phyloP scores from a whole-genome alignment of 257 asterid genomes.

The Eustoma russellianum region DNA sequence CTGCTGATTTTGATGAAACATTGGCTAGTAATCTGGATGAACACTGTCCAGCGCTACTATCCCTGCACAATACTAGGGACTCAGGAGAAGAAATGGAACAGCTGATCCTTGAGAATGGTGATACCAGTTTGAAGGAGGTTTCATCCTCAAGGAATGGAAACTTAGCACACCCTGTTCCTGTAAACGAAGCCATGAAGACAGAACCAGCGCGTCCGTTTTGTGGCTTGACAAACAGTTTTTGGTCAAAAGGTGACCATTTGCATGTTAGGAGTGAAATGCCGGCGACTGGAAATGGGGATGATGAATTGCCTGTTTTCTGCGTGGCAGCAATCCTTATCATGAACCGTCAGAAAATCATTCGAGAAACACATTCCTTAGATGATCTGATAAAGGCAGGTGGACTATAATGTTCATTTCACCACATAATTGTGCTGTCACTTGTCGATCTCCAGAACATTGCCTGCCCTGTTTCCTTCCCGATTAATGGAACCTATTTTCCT shows the following conservation, averaged over 20 bases:
- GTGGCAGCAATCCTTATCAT: slow-evolving; percentile 92
- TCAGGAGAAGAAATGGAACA: slow-evolving; percentile 46
- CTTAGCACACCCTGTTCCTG: slow-evolving; percentile 38
- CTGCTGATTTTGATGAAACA: slow-evolving; percentile 86
- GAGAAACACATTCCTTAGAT: slow-evolving; percentile 76
- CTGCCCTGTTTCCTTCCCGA: background rate
- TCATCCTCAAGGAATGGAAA: slow-evolving; percentile 39
- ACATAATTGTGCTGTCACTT: slow-evolving; percentile 1
- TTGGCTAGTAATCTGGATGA: slow-evolving; percentile 54
- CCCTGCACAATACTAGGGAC: slow-evolving; percentile 51
- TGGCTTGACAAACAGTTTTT: slow-evolving; percentile 76
- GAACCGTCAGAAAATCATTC: slow-evolving; percentile 80
- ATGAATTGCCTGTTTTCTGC: slow-evolving; percentile 87
- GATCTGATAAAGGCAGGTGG: slow-evolving; percentile 92
- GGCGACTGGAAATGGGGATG: slow-evolving; percentile 64
- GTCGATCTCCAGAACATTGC: background rate
- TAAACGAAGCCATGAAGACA: slow-evolving; percentile 41
- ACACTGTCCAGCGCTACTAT: slow-evolving; percentile 62
- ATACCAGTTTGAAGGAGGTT: slow-evolving; percentile 30
- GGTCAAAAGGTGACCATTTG: slow-evolving; percentile 59
- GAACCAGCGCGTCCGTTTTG: slow-evolving; percentile 60
- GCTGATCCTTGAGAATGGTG: slow-evolving; percentile 36
- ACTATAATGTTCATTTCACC: slow-evolving; percentile 12
- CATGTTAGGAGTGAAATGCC: slow-evolving; percentile 39
- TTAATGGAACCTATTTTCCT: no score